Evolutionary conservation across 176 grass and related monocot genomes (phyloP).

Genomic region (Lolium rigidum): DNA sequence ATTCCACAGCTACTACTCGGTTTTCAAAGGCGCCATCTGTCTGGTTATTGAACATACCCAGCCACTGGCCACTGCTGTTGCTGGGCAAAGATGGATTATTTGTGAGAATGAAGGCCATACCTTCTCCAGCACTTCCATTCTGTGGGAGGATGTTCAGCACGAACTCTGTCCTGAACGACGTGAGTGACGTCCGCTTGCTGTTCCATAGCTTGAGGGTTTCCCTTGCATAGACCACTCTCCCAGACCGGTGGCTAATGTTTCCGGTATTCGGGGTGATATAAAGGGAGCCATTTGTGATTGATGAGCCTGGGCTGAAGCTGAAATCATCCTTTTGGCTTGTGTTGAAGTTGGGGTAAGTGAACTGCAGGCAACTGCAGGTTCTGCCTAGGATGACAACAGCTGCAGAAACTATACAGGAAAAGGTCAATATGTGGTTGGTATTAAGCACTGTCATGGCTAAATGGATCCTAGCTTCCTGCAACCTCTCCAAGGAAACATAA

Average conservation of each 20-base stretch:
- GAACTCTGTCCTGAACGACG: conserved; percentile 51
- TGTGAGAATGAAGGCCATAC: conserved; percentile 37
- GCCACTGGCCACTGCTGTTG: conserved; percentile 45
- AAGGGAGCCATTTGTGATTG: background rate
- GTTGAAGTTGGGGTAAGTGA: conserved; percentile 33
- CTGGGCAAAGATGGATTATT: conserved; percentile 24
- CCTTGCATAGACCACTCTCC: background rate
- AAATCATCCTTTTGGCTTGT: conserved; percentile 21
- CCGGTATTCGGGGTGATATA: conserved; percentile 42
- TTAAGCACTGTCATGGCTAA: conserved; percentile 18
- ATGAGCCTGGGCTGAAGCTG: conserved; percentile 31
- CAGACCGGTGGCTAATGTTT: conserved; percentile 32
- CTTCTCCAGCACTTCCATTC: conserved; percentile 24
- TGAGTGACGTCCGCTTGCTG: background rate
- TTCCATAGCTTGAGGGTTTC: background rate
- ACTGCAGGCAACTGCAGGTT: conserved; percentile 45
- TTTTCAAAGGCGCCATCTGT: background rate
- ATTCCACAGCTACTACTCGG: conserved; percentile 8
- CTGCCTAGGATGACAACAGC: conserved; percentile 1
- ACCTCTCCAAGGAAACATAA: background rate
- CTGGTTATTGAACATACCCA: conserved; percentile 19
- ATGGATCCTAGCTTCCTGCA: conserved; percentile 10
- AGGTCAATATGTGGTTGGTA: background rate
- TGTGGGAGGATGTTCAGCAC: conserved; percentile 47
- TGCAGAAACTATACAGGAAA: background rate